Evolutionary conservation across 257 asterid genomes (phyloP).

Genomic region (Rubia yunnanensis): DNA sequence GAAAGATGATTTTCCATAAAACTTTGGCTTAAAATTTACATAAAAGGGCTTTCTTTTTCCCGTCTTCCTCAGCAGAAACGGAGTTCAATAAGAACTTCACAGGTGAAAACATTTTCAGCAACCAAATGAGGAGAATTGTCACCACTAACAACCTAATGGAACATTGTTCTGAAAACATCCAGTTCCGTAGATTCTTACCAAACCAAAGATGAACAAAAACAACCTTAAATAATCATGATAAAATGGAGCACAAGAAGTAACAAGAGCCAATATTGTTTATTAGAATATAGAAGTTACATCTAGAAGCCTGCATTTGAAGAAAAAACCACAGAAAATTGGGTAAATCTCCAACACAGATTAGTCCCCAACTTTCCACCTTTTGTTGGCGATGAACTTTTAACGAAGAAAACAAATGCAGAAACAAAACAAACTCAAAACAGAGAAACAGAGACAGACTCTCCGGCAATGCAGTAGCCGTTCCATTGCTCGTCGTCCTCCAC

Average conservation of each 20-base stretch:
- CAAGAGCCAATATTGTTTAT: neutral
- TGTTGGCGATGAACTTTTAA: neutral
- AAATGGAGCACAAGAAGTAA: neutral
- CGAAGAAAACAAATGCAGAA: neutral
- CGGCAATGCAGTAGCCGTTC: conserved; percentile 65
- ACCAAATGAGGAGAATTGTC: too few species aligned
- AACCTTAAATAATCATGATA: neutral
- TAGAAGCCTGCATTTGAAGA: neutral
- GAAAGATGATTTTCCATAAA: too few species aligned
- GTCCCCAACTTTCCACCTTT: neutral
- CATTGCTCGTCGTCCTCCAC: conserved; percentile 91
- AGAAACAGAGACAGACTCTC: conserved; percentile 21
- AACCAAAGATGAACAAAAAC: neutral
- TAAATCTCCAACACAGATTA: conserved; percentile 2
- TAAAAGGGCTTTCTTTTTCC: too few species aligned
- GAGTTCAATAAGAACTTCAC: too few species aligned
- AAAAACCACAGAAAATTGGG: neutral
- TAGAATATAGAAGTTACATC: conserved; percentile 2
- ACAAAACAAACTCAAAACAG: conserved; percentile 11
- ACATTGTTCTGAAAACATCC: too few species aligned
- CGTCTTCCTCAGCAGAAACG: too few species aligned
- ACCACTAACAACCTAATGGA: too few species aligned
- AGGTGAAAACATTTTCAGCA: too few species aligned
- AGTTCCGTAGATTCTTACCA: neutral
- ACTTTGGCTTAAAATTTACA: too few species aligned